Conservation (phyloP, 2,329 filamentous ascomycete species). For the Pyricularia grisea region DNA sequence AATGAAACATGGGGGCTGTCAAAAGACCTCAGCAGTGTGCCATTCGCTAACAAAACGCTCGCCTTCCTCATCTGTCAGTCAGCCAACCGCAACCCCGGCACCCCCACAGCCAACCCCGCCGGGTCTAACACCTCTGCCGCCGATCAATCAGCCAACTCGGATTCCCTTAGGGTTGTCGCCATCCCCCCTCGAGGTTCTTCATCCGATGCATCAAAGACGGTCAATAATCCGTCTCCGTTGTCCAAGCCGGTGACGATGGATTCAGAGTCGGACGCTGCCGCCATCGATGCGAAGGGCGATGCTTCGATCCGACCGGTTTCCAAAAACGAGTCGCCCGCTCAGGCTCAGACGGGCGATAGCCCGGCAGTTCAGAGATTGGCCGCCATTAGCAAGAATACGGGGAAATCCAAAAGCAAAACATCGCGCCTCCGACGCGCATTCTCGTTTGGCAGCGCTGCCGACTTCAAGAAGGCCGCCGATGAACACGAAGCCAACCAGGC, state of each 20-base stretch:
- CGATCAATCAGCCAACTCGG: conserved; percentile 39
- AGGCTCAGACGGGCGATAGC: conserved; percentile 37
- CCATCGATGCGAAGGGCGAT: neutral
- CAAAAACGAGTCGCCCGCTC: conserved; percentile 13
- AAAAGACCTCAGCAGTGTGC: neutral
- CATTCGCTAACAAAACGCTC: conserved; percentile 34
- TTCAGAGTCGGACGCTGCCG: conserved; percentile 29
- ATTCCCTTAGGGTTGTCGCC: conserved; percentile 45
- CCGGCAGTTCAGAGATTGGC: conserved; percentile 77
- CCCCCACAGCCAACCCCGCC: conserved; percentile 44
- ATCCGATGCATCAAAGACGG: conserved; percentile 56
- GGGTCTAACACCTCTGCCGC: conserved; percentile 26
- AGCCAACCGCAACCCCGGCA: conserved; percentile 46
- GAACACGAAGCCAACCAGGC: neutral
- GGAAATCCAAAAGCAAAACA: conserved; percentile 72
- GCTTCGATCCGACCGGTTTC: neutral
- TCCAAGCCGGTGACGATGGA: conserved; percentile 61
- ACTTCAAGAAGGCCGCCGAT: conserved; percentile 68
- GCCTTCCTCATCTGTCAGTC: conserved; percentile 32
- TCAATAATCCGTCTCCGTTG: conserved; percentile 60
- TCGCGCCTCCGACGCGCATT: conserved; percentile 83
- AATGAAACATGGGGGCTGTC: conserved; percentile 23
- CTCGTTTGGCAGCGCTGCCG: conserved; percentile 91
- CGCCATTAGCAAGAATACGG: conserved; percentile 76
- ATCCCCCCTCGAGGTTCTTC: conserved; percentile 55